phyloP scores from a whole-genome alignment of 2,329 filamentous ascomycete genomes.

The Colletotrichum phormii region DNA sequence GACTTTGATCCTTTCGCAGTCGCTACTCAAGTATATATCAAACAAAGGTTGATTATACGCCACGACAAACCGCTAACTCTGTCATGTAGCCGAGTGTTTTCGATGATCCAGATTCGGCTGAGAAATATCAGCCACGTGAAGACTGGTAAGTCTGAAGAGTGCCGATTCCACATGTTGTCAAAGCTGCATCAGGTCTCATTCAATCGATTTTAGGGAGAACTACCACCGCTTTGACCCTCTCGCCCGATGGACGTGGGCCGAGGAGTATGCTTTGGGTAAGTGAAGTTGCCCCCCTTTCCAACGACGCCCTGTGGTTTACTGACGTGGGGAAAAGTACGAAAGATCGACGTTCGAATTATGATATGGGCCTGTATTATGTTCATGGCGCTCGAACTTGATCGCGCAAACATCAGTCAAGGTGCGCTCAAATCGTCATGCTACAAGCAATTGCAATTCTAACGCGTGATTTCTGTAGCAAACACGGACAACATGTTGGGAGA shows the following conservation, averaged over 20 bases:
- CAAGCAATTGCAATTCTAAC: background rate
- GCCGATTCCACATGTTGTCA: too few species aligned
- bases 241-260: conserved; percentile 55
- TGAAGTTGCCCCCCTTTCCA: too few species aligned
- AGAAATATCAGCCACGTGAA: conserved; percentile 48
- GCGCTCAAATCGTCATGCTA: conserved; percentile 28
- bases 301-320: background rate
- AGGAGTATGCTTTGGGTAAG: conserved; percentile 46
- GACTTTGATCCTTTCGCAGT: conserved; percentile 45
- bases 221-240: conserved; percentile 60
- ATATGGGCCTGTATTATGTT: conserved; percentile 52
- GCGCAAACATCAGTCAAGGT: conserved; percentile 56
- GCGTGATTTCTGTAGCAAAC: background rate
- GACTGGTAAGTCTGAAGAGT: conserved; percentile 37
- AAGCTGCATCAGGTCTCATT: background rate
- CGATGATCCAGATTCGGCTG: conserved; percentile 49
- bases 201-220: conserved; percentile 48
- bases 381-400: conserved; percentile 59
- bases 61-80: too few species aligned
- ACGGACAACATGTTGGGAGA: conserved; percentile 56
- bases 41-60: too few species aligned
- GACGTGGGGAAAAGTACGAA: conserved; percentile 42
- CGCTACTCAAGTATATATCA: conserved; percentile 44
- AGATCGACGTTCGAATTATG: conserved; percentile 57
- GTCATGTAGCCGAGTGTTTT: conserved; percentile 48